These are phyloP conservation scores for Paramecium biaurelia DNA, from an alignment of 73 alveolate genomes.

Conservation along the genomic window DNA sequence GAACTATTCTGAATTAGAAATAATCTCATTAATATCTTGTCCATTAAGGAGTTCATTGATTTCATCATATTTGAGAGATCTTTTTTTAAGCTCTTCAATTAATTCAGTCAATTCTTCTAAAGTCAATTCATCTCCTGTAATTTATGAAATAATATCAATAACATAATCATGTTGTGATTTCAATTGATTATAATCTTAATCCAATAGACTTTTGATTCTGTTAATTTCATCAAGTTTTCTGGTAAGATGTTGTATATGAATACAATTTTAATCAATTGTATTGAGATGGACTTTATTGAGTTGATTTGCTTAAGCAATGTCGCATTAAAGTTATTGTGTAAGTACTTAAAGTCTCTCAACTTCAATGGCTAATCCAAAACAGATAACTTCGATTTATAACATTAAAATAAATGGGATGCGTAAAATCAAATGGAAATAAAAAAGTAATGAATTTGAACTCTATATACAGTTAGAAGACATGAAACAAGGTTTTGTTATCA, in stretches of 20 bases:
- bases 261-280: not conserved
- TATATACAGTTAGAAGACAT: constrained; percentile 3
- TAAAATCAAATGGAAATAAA: not conserved
- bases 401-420: constrained; percentile 39
- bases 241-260: not conserved
- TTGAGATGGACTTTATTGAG: not conserved
- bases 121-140: not conserved
- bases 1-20: not conserved
- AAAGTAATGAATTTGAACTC: not conserved
- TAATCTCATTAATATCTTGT: not conserved
- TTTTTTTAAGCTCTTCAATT: not conserved
- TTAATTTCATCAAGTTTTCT: not conserved
- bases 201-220: not conserved
- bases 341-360: not conserved
- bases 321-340: not conserved
- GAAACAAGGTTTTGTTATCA: constrained; percentile 18
- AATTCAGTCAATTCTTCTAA: not conserved
- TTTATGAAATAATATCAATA: not conserved
- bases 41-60: not conserved
- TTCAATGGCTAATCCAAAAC: constrained; percentile 41
- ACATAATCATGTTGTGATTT: not conserved
- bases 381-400: constrained; percentile 30
- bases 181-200: not conserved
- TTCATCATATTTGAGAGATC: not conserved
- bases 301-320: not conserved